phyloP scores from a whole-genome alignment of 1,139 yeast species.

The Maudiozyma humilis region DNA sequence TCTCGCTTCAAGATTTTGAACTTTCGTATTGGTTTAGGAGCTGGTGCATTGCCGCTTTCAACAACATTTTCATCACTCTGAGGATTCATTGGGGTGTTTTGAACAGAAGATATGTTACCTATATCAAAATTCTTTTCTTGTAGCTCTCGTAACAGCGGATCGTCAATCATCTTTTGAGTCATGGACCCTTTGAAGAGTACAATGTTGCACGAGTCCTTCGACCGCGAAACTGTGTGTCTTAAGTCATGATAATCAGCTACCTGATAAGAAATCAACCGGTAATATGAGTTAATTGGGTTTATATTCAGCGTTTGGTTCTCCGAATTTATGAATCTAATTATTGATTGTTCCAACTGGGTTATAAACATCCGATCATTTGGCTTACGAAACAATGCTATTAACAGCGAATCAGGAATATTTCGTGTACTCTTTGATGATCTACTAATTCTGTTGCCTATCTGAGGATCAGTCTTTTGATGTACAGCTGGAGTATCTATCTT shows the following conservation, averaged over 20 bases:
- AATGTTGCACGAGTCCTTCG: constrained; percentile 39
- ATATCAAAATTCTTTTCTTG: constrained; percentile 5
- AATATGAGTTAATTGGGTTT: constrained; percentile 56
- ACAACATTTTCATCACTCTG: too few species aligned
- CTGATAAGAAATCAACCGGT: constrained; percentile 57
- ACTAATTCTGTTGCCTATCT: neutral
- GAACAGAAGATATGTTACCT: neutral
- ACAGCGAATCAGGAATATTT: constrained; percentile 22
- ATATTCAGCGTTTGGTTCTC: constrained; percentile 39
- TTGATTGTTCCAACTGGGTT: constrained; percentile 44
- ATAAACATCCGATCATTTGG: constrained; percentile 46
- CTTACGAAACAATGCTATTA: constrained; percentile 38
- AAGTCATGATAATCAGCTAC: constrained; percentile 58
- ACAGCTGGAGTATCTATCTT: neutral
- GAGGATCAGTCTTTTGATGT: neutral
- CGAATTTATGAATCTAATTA: constrained; percentile 33
- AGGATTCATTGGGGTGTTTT: neutral
- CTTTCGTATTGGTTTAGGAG: constrained; percentile 1
- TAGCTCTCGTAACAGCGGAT: constrained; percentile 18
- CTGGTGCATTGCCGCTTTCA: too few species aligned
- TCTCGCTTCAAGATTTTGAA: constrained; percentile 5
- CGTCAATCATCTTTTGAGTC: constrained; percentile 12
- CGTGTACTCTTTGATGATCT: neutral
- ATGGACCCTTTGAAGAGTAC: constrained; percentile 31
- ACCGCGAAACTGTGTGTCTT: constrained; percentile 41